phyloP scores from a whole-genome alignment of 2,329 filamentous ascomycete genomes.

The Trichoderma gracile region DNA sequence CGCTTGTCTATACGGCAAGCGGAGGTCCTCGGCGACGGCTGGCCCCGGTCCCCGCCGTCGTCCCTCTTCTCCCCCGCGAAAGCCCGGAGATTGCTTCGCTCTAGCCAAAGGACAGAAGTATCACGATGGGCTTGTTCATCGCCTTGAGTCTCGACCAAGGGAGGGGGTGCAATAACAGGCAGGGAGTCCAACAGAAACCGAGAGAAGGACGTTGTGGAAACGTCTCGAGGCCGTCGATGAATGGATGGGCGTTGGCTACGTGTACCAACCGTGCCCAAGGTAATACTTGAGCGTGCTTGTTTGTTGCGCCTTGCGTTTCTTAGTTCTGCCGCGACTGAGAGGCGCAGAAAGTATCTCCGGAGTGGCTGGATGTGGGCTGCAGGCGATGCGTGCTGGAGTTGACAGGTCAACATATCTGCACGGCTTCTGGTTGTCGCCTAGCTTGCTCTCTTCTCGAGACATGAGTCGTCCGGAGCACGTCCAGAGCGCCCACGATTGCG shows the following conservation, averaged over 20 bases:
- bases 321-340: neutral
- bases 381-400: neutral
- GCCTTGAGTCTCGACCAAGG: neutral
- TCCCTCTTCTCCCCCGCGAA: neutral
- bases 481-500: neutral
- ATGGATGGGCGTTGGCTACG: constrained; percentile 7
- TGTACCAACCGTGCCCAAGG: constrained; percentile 4
- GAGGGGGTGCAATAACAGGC: neutral
- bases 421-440: constrained; percentile 1
- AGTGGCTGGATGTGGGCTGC: neutral
- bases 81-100: neutral
- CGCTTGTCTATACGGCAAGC: neutral
- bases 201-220: neutral
- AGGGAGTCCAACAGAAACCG: no score
- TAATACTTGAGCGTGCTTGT: neutral
- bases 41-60: neutral
- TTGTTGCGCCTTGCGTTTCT: neutral
- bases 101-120: neutral
- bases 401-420: neutral
- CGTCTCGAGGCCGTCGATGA: neutral
- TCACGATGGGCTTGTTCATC: neutral
- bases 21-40: neutral
- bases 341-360: neutral
- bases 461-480: neutral
- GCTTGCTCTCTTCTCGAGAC: neutral